A percentile compares a stretch with the other conserved stretches of the same genome.
These are phyloP conservation scores for Dioszegia hungarica DNA, from an alignment of 768 basidiomycete species.

Conservation along the genomic window DNA sequence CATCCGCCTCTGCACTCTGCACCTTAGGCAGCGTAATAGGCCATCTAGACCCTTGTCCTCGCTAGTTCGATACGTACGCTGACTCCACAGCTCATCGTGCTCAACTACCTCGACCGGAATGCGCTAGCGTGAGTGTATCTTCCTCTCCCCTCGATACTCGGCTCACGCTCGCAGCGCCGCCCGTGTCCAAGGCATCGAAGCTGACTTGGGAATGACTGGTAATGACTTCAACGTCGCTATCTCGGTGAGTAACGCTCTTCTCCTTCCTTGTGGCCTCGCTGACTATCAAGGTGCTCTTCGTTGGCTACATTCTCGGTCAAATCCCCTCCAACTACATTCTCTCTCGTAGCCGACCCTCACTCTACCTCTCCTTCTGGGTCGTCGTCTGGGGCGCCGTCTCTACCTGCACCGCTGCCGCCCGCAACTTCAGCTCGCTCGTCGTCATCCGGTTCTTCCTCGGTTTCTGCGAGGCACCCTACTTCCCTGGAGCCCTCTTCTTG, in stretches of 20 bases:
- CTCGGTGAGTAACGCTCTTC: background rate
- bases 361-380: constrained; percentile 25
- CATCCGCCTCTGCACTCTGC: too few species aligned
- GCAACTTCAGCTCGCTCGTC: constrained; percentile 23
- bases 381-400: constrained; percentile 32
- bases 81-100: constrained; percentile 13
- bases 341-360: constrained; percentile 15
- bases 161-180: constrained; percentile 22
- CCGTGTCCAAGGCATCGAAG: constrained; percentile 35
- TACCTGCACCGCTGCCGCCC: constrained; percentile 29
- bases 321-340: constrained; percentile 41
- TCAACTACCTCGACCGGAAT: constrained; percentile 37
- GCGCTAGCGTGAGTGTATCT: constrained; percentile 24
- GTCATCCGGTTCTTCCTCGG: constrained; percentile 36
- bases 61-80: constrained; percentile 4
- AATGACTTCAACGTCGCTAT: constrained; percentile 31
- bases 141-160: background rate
- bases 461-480: constrained; percentile 36
- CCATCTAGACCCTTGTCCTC: too few species aligned
- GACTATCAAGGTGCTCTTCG: constrained; percentile 28
- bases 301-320: constrained; percentile 36
- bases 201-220: constrained; percentile 26
- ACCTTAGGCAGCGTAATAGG: too few species aligned
- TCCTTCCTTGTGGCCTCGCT: background rate
- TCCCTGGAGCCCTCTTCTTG: constrained; percentile 47